Evolutionary conservation across 2,329 filamentous ascomycete species (phyloP).

Genomic region (Botrytis hyacinthi): DNA sequence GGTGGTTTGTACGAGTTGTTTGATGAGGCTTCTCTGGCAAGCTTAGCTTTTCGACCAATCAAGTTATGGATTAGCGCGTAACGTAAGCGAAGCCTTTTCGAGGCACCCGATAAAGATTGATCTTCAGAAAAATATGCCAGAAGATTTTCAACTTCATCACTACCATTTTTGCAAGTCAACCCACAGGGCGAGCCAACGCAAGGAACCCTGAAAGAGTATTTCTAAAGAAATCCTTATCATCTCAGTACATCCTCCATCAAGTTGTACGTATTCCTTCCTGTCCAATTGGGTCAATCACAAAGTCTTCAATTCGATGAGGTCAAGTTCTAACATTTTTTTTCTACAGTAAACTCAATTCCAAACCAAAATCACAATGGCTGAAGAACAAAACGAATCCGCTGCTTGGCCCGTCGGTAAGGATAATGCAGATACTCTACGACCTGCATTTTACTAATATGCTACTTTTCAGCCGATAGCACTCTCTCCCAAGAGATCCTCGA

Average conservation of each 20-base stretch:
- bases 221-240: conserved; percentile 8
- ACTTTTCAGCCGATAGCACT: conserved; percentile 67
- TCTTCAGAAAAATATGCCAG: conserved; percentile 9
- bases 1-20: conserved; percentile 25
- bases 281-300: not conserved
- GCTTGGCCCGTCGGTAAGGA: conserved; percentile 28
- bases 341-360: conserved; percentile 19
- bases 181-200: conserved; percentile 59
- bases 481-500: conserved; percentile 82
- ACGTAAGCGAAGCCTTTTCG: conserved; percentile 17
- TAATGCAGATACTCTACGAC: conserved; percentile 46
- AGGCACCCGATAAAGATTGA: conserved; percentile 11
- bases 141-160: conserved; percentile 17
- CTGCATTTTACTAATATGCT: conserved; percentile 35
- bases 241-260: conserved; percentile 5
- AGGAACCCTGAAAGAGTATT: conserved; percentile 52
- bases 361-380: conserved; percentile 34
- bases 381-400: conserved; percentile 39
- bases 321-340: not conserved
- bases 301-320: not conserved
- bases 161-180: conserved; percentile 23
- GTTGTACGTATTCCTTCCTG: conserved; percentile 11
- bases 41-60: conserved; percentile 25
- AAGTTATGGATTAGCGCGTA: conserved; percentile 19
- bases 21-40: conserved; percentile 30